These are phyloP conservation scores for Physcia stellaris DNA, from an alignment of 495 filamentous ascomycete species.

Conservation along the genomic window DNA sequence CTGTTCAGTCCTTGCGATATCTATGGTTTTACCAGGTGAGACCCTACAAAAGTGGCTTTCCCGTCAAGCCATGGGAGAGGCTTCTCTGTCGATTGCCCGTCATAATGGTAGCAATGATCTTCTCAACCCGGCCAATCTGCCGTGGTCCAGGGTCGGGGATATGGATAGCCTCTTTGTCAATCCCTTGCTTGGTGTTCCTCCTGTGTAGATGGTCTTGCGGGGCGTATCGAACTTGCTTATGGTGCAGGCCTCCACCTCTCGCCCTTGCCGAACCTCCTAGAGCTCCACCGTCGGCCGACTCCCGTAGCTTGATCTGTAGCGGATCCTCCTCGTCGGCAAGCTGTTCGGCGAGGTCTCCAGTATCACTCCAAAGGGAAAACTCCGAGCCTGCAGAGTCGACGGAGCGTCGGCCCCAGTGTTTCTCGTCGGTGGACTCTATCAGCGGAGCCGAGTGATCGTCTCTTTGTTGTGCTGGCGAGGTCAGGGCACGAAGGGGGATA, in stretches of 20 bases:
- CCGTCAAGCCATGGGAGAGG: constrained; percentile 78
- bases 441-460: constrained; percentile 23
- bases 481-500: constrained; percentile 45
- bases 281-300: constrained; percentile 45
- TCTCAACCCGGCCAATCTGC: constrained; percentile 48
- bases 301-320: constrained; percentile 47
- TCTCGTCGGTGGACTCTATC: constrained; percentile 32
- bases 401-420: constrained; percentile 34
- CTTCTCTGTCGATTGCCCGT: constrained; percentile 51
- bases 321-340: constrained; percentile 70
- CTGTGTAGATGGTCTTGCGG: constrained; percentile 16
- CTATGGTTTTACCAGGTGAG: background rate
- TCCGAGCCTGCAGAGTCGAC: constrained; percentile 52
- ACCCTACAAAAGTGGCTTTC: constrained; percentile 82
- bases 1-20: constrained; percentile 23
- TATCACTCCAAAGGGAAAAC: constrained; percentile 79
- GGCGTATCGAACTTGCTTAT: constrained; percentile 40
- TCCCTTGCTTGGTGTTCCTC: constrained; percentile 34
- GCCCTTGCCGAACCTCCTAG: constrained; percentile 28
- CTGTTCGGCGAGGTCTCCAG: constrained; percentile 87
- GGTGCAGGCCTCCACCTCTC: constrained; percentile 19
- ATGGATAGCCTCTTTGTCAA: constrained; percentile 68
- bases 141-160: constrained; percentile 59
- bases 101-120: constrained; percentile 70
- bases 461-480: constrained; percentile 24